Conservation (phyloP, 768 basidiomycete genomes). For the Boletus speciosus region DNA sequence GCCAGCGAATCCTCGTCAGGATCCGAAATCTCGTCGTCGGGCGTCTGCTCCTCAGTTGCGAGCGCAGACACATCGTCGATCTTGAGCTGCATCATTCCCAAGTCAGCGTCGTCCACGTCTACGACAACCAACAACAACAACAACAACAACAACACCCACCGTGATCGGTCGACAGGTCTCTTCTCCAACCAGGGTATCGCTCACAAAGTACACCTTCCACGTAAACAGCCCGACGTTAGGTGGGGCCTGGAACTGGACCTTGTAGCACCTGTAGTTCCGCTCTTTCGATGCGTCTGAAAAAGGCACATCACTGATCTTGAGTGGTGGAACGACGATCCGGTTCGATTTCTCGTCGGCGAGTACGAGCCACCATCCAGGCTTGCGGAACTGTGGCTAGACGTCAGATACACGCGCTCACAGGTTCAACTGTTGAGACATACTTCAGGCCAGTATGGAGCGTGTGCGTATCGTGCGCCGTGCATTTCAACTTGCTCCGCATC, state of each 20-base stretch:
- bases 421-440: slow-evolving; percentile 41
- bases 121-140: background rate
- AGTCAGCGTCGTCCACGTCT: slow-evolving; percentile 3
- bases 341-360: slow-evolving; percentile 85
- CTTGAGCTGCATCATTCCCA: slow-evolving; percentile 54
- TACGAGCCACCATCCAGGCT: slow-evolving; percentile 90
- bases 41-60: slow-evolving; percentile 51
- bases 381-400: slow-evolving; percentile 57
- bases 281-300: slow-evolving; percentile 45
- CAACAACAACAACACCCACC: slow-evolving; percentile 46
- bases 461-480: slow-evolving; percentile 58
- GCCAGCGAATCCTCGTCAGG: slow-evolving; percentile 96
- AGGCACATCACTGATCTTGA: slow-evolving; percentile 79
- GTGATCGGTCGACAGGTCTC: slow-evolving; percentile 68
- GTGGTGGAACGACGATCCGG: slow-evolving; percentile 82
- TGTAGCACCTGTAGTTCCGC: slow-evolving; percentile 76
- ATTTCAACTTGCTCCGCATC: slow-evolving; percentile 62
- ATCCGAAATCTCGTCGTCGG: slow-evolving; percentile 94
- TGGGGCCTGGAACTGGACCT: slow-evolving; percentile 94
- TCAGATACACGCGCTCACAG: background rate
- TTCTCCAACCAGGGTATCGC: slow-evolving; percentile 86
- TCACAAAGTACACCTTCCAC: slow-evolving; percentile 83
- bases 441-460: slow-evolving; percentile 90
- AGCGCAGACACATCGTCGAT: slow-evolving; percentile 70
- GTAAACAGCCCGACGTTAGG: slow-evolving; percentile 78